These are phyloP conservation scores for Apostasia shenzhenica DNA, from an alignment of 106 monocot species.

Conservation along the genomic window DNA sequence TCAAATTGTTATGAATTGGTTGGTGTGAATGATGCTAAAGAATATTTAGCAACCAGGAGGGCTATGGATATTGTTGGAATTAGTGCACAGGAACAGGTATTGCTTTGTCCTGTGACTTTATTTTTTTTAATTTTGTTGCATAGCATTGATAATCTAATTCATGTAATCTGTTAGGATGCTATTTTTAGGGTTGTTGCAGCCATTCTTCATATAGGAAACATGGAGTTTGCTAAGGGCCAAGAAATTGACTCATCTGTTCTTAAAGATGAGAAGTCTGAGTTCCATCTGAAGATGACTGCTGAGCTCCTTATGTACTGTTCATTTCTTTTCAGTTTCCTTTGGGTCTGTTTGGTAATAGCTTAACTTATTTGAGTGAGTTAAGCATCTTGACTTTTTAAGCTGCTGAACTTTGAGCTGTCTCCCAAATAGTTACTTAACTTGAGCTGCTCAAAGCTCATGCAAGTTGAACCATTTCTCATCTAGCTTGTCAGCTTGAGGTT, in stretches of 20 bases:
- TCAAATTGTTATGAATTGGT: constrained; percentile 74
- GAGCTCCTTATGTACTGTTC: constrained; percentile 80
- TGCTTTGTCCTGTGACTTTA: neutral
- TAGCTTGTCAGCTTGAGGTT: too few relatives aligned
- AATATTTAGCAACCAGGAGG: constrained; percentile 74
- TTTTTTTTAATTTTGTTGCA: neutral
- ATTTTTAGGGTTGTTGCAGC: constrained; percentile 98
- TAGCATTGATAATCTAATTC: neutral
- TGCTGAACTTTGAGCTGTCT: too few relatives aligned
- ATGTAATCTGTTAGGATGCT: constrained; percentile 61
- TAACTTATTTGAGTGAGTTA: too few relatives aligned
- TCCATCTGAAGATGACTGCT: constrained; percentile 83
- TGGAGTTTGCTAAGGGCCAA: constrained; percentile 86
- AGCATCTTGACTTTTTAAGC: too few relatives aligned
- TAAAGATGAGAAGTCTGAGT: constrained; percentile 92
- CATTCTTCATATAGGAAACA: constrained; percentile 95
- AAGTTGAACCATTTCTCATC: too few relatives aligned
- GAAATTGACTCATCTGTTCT: constrained; percentile 91
- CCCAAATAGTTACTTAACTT: too few relatives aligned
- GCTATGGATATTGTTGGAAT: constrained; percentile 98
- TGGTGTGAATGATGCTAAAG: constrained; percentile 63
- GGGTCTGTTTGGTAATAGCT: neutral
- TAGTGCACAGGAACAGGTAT: constrained; percentile 76
- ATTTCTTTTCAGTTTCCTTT: constrained; percentile 2
- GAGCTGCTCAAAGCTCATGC: too few relatives aligned